Conservation (phyloP, 352 stramenopile species). For the Phytophthora boehmeriae region DNA sequence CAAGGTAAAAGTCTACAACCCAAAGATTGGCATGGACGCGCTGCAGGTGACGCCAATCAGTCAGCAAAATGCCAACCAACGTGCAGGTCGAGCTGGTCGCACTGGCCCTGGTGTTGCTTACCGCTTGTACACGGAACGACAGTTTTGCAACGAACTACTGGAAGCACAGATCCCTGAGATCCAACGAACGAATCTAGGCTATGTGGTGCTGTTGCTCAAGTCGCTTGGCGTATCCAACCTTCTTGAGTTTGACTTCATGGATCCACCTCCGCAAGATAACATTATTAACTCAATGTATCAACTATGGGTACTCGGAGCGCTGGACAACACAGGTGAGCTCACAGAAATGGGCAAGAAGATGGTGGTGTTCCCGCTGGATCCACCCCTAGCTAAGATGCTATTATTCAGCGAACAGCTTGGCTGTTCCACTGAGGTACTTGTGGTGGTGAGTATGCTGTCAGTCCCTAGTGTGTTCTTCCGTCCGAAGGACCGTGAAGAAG, state of each 20-base stretch:
- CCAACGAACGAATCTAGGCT: conserved; percentile 97
- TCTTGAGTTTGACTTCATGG: conserved; percentile 99
- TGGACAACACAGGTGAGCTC: conserved; percentile 97
- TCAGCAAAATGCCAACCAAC: conserved; percentile 98
- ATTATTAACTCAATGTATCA: conserved; percentile 99
- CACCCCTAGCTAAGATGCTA: conserved; percentile 95
- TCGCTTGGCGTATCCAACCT: conserved; percentile 96
- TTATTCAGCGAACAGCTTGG: conserved; percentile 94
- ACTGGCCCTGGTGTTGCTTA: conserved; percentile 94
- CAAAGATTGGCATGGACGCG: conserved; percentile 99
- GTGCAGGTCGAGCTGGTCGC: conserved; percentile 93
- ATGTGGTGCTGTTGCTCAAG: conserved; percentile 98
- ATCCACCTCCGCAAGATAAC: conserved; percentile 96
- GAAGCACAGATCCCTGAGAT: conserved; percentile 98
- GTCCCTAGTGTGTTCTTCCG: conserved; percentile 98
- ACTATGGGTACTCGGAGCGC: conserved; percentile 97
- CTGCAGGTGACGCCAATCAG: conserved; percentile 96
- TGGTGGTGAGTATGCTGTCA: conserved; percentile 97
- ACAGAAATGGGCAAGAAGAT: conserved; percentile 97
- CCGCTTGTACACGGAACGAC: conserved; percentile 96
- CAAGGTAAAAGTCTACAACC: conserved; percentile 99
- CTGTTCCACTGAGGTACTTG: conserved; percentile 95
- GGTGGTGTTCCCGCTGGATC: conserved; percentile 98
- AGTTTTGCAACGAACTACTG: conserved; percentile 98
- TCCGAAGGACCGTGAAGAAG: conserved; percentile 96